Evolutionary conservation across 495 filamentous ascomycete genomes (phyloP).

Genomic region (Chaetomidium leptoderma): DNA sequence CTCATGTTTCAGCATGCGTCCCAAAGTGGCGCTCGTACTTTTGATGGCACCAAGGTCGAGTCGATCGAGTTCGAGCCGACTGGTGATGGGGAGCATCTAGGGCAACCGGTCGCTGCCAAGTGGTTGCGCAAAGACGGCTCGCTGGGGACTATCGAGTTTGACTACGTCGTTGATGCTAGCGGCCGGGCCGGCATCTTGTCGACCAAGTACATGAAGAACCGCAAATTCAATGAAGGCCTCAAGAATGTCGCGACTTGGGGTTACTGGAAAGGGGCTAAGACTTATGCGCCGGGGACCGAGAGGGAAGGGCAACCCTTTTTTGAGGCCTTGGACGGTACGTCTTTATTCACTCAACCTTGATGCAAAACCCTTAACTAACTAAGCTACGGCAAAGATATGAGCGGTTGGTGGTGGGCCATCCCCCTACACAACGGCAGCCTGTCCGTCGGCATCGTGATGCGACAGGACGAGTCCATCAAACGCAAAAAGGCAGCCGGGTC

Average conservation of each 20-base stretch:
- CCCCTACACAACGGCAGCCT: constrained; percentile 43
- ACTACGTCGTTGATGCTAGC: constrained; percentile 47
- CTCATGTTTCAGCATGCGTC: constrained; percentile 48
- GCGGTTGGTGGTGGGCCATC: constrained; percentile 46
- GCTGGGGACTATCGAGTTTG: constrained; percentile 38
- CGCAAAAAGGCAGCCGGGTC: constrained; percentile 32
- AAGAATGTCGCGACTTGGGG: constrained; percentile 46
- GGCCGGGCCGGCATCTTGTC: constrained; percentile 38
- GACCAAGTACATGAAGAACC: constrained; percentile 46
- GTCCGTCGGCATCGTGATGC: constrained; percentile 40
- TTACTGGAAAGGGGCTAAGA: constrained; percentile 37
- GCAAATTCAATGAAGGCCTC: constrained; percentile 36
- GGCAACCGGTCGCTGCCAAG: constrained; percentile 45
- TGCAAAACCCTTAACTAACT: too few species aligned
- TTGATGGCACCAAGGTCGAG: constrained; percentile 44
- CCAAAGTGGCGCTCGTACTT: constrained; percentile 42
- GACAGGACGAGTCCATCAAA: constrained; percentile 30
- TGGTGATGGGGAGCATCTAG: constrained; percentile 27
- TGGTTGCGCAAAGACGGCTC: constrained; percentile 41
- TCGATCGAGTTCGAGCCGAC: constrained; percentile 36
- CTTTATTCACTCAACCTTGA: too few species aligned
- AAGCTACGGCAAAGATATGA: too few species aligned
- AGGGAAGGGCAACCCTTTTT: constrained; percentile 37
- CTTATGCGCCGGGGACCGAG: constrained; percentile 31
- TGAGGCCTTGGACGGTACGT: constrained; percentile 41